phyloP scores from a whole-genome alignment of 2,329 filamentous ascomycete genomes.

The Elsinoe necatrix region DNA sequence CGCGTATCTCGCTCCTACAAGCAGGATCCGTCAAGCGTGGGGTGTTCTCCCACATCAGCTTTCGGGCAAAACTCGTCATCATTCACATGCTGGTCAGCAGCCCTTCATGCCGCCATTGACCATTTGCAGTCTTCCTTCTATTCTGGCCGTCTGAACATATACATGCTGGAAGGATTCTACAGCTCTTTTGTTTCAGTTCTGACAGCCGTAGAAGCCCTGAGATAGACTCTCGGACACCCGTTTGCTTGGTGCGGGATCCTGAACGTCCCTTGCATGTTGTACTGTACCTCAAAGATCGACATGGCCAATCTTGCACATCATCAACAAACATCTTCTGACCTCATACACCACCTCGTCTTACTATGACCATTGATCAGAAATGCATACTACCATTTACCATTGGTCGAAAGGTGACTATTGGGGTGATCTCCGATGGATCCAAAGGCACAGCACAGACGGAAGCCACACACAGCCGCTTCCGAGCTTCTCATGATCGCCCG shows the following conservation, averaged over 20 bases:
- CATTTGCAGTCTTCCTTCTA: neutral
- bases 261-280: conserved; percentile 6
- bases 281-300: conserved; percentile 2
- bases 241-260: neutral
- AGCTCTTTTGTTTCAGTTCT: neutral
- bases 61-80: neutral
- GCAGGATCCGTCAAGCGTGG: neutral
- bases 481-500: conserved; percentile 8
- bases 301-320: neutral
- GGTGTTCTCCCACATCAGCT: neutral
- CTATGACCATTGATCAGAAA: neutral
- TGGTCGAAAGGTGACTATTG: conserved; percentile 6
- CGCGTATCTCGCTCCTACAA: too few relatives aligned
- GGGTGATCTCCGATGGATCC: conserved; percentile 11
- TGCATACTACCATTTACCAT: neutral
- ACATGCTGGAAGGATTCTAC: neutral
- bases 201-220: neutral
- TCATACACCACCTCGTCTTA: neutral
- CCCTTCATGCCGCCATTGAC: neutral
- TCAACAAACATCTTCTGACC: neutral
- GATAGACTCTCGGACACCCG: conserved; percentile 6
- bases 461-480: conserved; percentile 14
- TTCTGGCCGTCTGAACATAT: neutral
- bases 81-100: neutral
- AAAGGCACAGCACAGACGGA: conserved; percentile 14